Conservation (phyloP, 176 grass and related monocot species). For the Oryza brachyantha region DNA sequence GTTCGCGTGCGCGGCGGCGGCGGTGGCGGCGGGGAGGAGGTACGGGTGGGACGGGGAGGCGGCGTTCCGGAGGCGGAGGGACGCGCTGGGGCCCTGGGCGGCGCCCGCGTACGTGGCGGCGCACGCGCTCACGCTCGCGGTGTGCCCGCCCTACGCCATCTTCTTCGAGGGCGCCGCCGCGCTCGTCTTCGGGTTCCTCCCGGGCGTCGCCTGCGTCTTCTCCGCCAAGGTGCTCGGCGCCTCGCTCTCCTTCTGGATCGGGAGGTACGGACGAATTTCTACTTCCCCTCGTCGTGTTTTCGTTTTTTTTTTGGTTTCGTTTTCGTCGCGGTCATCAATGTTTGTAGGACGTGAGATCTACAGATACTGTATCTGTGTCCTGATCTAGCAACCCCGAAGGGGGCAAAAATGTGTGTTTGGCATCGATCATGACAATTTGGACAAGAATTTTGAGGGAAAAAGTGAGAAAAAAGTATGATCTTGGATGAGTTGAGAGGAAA, state of each 20-base stretch:
- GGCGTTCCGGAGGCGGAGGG: slow-evolving; percentile 38
- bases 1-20: slow-evolving; percentile 18
- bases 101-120: slow-evolving; percentile 65
- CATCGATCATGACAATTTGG: neutral
- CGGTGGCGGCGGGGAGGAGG: slow-evolving; percentile 36
- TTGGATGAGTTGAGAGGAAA: neutral
- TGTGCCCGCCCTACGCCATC: slow-evolving; percentile 87
- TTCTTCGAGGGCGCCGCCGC: slow-evolving; percentile 85
- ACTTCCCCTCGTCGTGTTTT: neutral
- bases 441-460: neutral
- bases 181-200: slow-evolving; percentile 84
- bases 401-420: neutral
- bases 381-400: neutral
- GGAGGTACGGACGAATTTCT: slow-evolving; percentile 42
- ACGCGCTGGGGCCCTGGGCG: slow-evolving; percentile 69
- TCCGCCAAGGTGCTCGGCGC: slow-evolving; percentile 91
- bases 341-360: slow-evolving; percentile 13
- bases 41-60: slow-evolving; percentile 72
- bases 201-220: slow-evolving; percentile 87
- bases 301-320: neutral
- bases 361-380: neutral
- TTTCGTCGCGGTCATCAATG: neutral
- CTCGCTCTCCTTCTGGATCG: slow-evolving; percentile 98
- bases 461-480: neutral
- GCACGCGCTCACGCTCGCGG: slow-evolving; percentile 81